phyloP scores from a whole-genome alignment of 2,329 filamentous ascomycete genomes.

The Aureobasidium sp. region DNA sequence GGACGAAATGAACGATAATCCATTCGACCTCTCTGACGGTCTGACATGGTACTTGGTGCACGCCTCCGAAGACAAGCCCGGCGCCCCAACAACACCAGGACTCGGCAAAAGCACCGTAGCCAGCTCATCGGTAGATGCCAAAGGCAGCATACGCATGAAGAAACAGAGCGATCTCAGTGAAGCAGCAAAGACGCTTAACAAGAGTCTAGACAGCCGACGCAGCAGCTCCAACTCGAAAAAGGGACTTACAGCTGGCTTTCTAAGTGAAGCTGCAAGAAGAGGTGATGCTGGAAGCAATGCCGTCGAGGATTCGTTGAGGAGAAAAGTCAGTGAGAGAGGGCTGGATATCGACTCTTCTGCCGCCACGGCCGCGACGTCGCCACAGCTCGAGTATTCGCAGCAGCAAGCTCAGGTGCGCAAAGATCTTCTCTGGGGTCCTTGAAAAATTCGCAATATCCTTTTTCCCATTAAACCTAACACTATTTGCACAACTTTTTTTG shows the following conservation, averaged over 20 bases:
- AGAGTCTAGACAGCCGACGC: slow-evolving; percentile 83
- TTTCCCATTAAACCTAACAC: neutral
- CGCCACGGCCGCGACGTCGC: slow-evolving; percentile 51
- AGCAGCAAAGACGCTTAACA: slow-evolving; percentile 54
- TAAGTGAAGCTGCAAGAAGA: slow-evolving; percentile 8
- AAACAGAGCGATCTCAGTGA: slow-evolving; percentile 33
- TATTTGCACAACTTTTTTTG: neutral
- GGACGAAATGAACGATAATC: slow-evolving; percentile 65
- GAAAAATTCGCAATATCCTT: too few species aligned
- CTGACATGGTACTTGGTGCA: slow-evolving; percentile 95
- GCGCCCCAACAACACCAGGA: slow-evolving; percentile 80
- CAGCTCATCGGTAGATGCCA: slow-evolving; percentile 77
- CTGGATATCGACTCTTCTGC: slow-evolving; percentile 9
- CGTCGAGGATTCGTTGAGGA: neutral
- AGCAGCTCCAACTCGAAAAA: slow-evolving; percentile 83
- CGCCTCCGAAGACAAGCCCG: slow-evolving; percentile 80
- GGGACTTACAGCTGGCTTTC: slow-evolving; percentile 43
- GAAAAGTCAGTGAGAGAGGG: neutral
- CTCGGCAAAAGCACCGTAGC: slow-evolving; percentile 88
- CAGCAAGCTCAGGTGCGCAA: slow-evolving; percentile 37
- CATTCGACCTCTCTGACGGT: slow-evolving; percentile 91
- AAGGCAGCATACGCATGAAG: slow-evolving; percentile 53
- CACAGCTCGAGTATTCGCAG: slow-evolving; percentile 52
- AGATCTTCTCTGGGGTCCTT: slow-evolving; percentile 39
- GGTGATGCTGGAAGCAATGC: slow-evolving; percentile 1